Conservation (phyloP, 2,329 filamentous ascomycete species). For the Stagonosporopsis cucurbitacearum region DNA sequence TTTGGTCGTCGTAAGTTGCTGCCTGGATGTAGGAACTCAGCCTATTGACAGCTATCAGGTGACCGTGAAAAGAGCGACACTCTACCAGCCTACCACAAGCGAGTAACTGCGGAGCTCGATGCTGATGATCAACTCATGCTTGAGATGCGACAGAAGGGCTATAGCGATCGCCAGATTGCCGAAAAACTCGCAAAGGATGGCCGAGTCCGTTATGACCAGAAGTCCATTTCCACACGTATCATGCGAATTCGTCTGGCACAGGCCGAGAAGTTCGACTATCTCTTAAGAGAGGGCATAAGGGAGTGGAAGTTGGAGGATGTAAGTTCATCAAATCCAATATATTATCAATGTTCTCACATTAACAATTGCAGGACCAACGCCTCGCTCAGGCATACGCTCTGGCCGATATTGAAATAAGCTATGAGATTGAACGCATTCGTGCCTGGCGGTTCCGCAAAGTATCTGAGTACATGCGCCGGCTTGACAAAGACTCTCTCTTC, state of each 20-base stretch:
- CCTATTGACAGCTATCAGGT: neutral
- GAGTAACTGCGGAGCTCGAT: constrained; percentile 52
- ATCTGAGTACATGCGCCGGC: constrained; percentile 51
- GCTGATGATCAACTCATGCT: constrained; percentile 57
- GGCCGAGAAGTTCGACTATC: constrained; percentile 52
- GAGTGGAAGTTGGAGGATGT: constrained; percentile 60
- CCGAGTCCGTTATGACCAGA: constrained; percentile 53
- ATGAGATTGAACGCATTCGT: constrained; percentile 50
- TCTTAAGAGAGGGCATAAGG: constrained; percentile 55
- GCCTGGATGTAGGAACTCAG: neutral
- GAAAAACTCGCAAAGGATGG: constrained; percentile 52
- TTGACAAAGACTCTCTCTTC: constrained; percentile 52
- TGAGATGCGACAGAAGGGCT: constrained; percentile 51
- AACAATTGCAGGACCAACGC: constrained; percentile 50
- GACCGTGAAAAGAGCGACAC: constrained; percentile 40
- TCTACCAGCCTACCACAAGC: constrained; percentile 51
- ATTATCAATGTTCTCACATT: neutral
- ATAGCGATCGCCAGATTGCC: constrained; percentile 54
- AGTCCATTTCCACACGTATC: constrained; percentile 58
- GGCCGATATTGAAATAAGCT: constrained; percentile 53
- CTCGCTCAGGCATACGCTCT: constrained; percentile 50
- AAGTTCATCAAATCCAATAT: constrained; percentile 23
- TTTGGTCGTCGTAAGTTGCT: constrained; percentile 31
- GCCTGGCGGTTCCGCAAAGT: constrained; percentile 55
- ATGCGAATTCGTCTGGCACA: constrained; percentile 53